Conservation (phyloP, 768 basidiomycete species). For the Phanerochaete sordida region DNA sequence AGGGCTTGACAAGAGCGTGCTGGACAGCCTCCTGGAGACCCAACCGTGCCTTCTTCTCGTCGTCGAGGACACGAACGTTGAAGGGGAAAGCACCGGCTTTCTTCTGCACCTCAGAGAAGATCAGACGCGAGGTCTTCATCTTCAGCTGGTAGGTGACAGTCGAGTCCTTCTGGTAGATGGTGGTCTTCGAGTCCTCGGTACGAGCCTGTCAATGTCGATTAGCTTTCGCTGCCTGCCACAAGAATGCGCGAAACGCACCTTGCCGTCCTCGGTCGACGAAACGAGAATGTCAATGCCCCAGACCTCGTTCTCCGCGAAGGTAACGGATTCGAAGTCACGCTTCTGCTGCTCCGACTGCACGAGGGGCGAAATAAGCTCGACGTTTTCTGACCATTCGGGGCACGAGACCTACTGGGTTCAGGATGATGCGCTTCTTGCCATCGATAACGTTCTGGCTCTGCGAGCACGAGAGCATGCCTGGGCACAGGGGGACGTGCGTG, state of each 20-base stretch:
- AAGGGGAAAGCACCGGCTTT: slow-evolving; percentile 98
- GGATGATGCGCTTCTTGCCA: slow-evolving; percentile 92
- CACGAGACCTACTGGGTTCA: slow-evolving; percentile 57
- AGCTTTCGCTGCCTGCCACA: neutral
- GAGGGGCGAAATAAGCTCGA: neutral
- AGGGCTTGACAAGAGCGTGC: slow-evolving; percentile 90
- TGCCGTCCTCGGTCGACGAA: slow-evolving; percentile 86
- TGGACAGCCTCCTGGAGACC: slow-evolving; percentile 95
- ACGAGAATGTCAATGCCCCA: slow-evolving; percentile 93
- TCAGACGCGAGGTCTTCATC: slow-evolving; percentile 95
- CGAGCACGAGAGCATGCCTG: slow-evolving; percentile 94
- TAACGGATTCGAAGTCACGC: slow-evolving; percentile 78
- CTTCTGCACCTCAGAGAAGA: slow-evolving; percentile 96
- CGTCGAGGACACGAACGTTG: slow-evolving; percentile 90
- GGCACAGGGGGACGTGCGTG: slow-evolving; percentile 1
- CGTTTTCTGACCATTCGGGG: neutral
- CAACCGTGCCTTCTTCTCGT: slow-evolving; percentile 94
- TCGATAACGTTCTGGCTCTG: slow-evolving; percentile 94
- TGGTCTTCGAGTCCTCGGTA: slow-evolving; percentile 83
- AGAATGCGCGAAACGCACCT: slow-evolving; percentile 48
- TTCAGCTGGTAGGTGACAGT: slow-evolving; percentile 91
- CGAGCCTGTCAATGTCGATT: slow-evolving; percentile 59
- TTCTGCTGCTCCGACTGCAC: slow-evolving; percentile 63
- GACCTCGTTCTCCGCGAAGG: slow-evolving; percentile 91
- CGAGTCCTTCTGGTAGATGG: slow-evolving; percentile 88